Evolutionary conservation across 75 land plant species (phyloP).

Genomic region (Larix kaempferi): DNA sequence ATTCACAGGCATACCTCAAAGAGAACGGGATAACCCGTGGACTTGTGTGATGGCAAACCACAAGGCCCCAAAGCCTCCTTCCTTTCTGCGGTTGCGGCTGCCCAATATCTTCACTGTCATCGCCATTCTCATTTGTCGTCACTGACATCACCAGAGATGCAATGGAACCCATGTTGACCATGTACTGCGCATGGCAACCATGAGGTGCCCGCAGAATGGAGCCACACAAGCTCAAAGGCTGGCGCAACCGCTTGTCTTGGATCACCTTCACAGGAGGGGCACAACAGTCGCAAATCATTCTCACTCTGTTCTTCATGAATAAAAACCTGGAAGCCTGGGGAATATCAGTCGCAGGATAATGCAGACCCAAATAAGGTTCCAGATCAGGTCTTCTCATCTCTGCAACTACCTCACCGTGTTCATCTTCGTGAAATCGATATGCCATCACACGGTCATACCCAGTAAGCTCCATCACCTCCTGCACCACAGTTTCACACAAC

Average conservation of each 20-base stretch:
- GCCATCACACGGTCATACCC: slow-evolving; percentile 93
- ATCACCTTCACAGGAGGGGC: slow-evolving; percentile 68
- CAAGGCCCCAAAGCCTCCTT: slow-evolving; percentile 83
- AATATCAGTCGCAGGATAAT: slow-evolving; percentile 91
- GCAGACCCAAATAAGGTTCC: slow-evolving; percentile 85
- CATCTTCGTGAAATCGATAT: slow-evolving; percentile 89
- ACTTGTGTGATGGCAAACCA: slow-evolving; percentile 87
- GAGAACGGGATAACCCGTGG: slow-evolving; percentile 80
- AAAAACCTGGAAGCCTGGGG: slow-evolving; percentile 91
- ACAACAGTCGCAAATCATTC: slow-evolving; percentile 81
- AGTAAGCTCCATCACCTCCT: slow-evolving; percentile 73
- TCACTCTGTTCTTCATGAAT: slow-evolving; percentile 85
- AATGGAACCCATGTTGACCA: slow-evolving; percentile 89
- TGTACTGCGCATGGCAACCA: slow-evolving; percentile 93
- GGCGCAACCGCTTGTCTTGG: slow-evolving; percentile 55
- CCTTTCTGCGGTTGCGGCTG: slow-evolving; percentile 23
- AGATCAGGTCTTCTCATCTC: slow-evolving; percentile 61
- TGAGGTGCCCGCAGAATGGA: slow-evolving; percentile 81
- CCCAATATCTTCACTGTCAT: slow-evolving; percentile 23
- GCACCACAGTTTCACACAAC: slow-evolving; percentile 73
- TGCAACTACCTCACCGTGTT: slow-evolving; percentile 92
- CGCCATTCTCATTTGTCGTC: slow-evolving; percentile 60
- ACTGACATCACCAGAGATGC: slow-evolving; percentile 88
- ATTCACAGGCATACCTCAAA: slow-evolving; percentile 69
- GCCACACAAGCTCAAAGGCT: slow-evolving; percentile 62